Percentiles rank a stretch among this genome's conserved stretches.
Conservation (phyloP, 257 asterid species). For the Echites panduratus region DNA sequence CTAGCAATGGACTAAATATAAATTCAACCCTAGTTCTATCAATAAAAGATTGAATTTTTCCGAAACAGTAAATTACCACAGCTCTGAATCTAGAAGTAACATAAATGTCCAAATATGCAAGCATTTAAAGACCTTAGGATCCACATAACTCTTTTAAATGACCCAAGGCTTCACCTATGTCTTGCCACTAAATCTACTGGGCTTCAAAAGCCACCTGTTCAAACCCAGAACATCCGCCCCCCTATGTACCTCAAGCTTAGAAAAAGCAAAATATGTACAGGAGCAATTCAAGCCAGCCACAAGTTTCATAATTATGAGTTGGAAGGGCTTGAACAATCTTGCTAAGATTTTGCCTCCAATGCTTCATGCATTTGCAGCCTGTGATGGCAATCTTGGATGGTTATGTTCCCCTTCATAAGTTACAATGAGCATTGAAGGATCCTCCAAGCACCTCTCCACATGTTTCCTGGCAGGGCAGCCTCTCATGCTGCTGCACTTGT, state of each 20-base stretch:
- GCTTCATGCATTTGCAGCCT: constrained; percentile 48
- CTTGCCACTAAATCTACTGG: constrained; percentile 4
- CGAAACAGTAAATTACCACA: constrained; percentile 6
- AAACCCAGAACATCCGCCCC: constrained; percentile 14
- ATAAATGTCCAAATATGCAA: constrained; percentile 12
- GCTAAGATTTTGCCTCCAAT: not conserved
- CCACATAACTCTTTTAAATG: not conserved
- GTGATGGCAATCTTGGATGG: constrained; percentile 73
- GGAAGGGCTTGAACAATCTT: constrained; percentile 2
- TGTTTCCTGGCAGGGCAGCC: constrained; percentile 97
- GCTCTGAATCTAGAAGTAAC: constrained; percentile 1
- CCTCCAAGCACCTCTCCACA: constrained; percentile 91
- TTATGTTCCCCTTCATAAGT: constrained; percentile 95
- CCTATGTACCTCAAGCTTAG: constrained; percentile 14
- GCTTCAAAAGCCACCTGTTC: constrained; percentile 10
- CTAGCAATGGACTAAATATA: not conserved
- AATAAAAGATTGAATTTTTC: not conserved
- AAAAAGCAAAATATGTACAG: constrained; percentile 22
- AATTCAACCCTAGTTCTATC: constrained; percentile 1
- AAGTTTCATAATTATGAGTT: not conserved
- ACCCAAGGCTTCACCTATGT: constrained; percentile 12
- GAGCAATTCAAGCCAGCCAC: constrained; percentile 27
- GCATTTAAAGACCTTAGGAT: not conserved
- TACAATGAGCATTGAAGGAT: constrained; percentile 83
- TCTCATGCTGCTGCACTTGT: constrained; percentile 94